Conservation (phyloP, 2,329 filamentous ascomycete species). For the Epichloe amarillans region DNA sequence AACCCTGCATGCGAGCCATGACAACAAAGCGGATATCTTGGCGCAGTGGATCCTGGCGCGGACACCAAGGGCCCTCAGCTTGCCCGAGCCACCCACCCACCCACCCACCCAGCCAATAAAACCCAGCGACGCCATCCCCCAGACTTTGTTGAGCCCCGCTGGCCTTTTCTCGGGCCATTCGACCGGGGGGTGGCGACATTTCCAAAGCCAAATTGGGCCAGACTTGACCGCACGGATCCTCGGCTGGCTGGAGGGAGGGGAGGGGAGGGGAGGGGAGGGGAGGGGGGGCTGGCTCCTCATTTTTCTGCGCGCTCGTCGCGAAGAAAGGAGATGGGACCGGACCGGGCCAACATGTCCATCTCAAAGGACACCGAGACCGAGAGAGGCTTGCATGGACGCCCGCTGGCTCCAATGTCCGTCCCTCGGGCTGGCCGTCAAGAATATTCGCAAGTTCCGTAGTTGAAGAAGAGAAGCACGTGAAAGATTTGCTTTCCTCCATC, state of each 20-base stretch:
- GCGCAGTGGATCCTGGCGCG: background rate
- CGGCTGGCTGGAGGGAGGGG: background rate
- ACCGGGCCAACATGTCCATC: background rate
- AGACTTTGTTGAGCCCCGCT: too few species aligned
- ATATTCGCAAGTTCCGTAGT: background rate
- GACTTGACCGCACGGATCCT: background rate
- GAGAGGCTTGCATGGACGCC: constrained; percentile 1
- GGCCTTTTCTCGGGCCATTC: too few species aligned
- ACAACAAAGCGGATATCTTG: background rate
- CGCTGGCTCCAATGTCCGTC: constrained; percentile 6
- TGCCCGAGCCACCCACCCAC: background rate
- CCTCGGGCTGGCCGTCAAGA: constrained; percentile 11
- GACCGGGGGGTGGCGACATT: background rate
- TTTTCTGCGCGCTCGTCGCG: background rate
- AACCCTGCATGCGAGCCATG: background rate
- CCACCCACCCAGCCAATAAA: too few species aligned
- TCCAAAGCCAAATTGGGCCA: background rate
- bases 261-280: too few species aligned
- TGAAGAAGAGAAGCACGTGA: constrained; percentile 5
- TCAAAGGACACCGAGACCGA: background rate
- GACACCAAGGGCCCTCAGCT: constrained; percentile 1
- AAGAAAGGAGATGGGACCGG: background rate
- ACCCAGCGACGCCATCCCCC: too few species aligned
- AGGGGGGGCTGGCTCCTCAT: background rate
- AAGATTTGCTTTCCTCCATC: background rate